A percentile compares a stretch with the other conserved stretches of the same genome.
Conservation (phyloP, 768 basidiomycete genomes). For the Mycena vulgaris region DNA sequence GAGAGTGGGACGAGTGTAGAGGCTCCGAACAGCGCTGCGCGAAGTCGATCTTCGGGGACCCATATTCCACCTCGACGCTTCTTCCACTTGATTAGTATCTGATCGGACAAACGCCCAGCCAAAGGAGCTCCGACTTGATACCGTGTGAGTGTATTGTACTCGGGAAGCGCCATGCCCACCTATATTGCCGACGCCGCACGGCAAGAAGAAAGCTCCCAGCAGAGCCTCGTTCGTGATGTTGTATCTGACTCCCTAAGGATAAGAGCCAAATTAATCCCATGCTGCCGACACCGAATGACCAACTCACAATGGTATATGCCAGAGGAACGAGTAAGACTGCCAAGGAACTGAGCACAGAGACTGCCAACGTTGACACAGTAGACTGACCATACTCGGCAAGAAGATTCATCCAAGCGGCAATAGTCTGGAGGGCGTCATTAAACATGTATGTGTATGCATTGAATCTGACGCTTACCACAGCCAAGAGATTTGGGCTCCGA, state of each 20-base stretch:
- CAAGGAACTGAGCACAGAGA: too few relatives aligned
- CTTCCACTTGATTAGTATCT: slow-evolving; percentile 54
- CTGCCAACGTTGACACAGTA: too few relatives aligned
- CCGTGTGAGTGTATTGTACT: too few relatives aligned
- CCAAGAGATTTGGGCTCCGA: slow-evolving; percentile 59
- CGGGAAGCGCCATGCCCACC: too few relatives aligned
- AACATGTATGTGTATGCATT: too few relatives aligned
- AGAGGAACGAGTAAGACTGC: slow-evolving; percentile 61
- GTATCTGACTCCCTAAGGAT: slow-evolving; percentile 58
- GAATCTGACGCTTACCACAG: slow-evolving; percentile 49
- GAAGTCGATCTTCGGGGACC: slow-evolving; percentile 68
- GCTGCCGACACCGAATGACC: too few relatives aligned
- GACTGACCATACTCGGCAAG: too few relatives aligned
- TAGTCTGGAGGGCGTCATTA: too few relatives aligned
- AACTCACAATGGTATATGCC: slow-evolving; percentile 66
- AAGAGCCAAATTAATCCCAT: too few relatives aligned
- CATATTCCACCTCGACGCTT: slow-evolving; percentile 58
- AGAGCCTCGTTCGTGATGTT: slow-evolving; percentile 58
- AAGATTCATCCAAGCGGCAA: too few relatives aligned
- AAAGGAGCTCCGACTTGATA: slow-evolving; percentile 65
- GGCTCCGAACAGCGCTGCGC: slow-evolving; percentile 56
- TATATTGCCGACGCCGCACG: slow-evolving; percentile 58
- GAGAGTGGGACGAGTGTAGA: slow-evolving; percentile 61
- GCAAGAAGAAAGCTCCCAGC: slow-evolving; percentile 60
- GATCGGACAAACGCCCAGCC: slow-evolving; percentile 63